Evolutionary conservation across 352 stramenopile species (phyloP).

Genomic region (Thalassiosira allenii): DNA sequence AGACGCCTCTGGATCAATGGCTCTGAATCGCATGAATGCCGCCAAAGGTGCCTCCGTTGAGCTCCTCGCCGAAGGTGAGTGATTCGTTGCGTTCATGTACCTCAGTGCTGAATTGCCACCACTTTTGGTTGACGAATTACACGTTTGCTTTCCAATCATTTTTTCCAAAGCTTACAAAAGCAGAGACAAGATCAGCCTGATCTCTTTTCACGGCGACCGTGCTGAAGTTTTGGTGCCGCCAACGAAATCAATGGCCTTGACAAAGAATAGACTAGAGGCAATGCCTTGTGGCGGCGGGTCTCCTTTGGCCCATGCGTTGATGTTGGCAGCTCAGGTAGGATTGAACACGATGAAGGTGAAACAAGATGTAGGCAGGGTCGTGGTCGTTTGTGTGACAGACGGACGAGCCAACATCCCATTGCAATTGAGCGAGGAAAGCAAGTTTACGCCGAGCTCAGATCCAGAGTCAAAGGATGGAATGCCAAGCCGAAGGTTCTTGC

Average conservation of each 20-base stretch:
- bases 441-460: constrained; percentile 44
- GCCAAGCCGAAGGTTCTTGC: constrained; percentile 73
- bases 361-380: constrained; percentile 45
- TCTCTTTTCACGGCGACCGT: constrained; percentile 77
- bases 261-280: constrained; percentile 79
- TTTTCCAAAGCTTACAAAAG: constrained; percentile 83
- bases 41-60: constrained; percentile 80
- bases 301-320: constrained; percentile 78
- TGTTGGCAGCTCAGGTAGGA: constrained; percentile 67
- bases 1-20: constrained; percentile 83
- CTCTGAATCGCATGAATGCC: constrained; percentile 84
- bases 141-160: too few relatives aligned
- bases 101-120: too few relatives aligned
- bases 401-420: constrained; percentile 84
- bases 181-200: constrained; percentile 83
- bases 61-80: constrained; percentile 62
- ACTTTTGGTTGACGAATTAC: too few relatives aligned
- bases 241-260: constrained; percentile 82
- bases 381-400: constrained; percentile 83
- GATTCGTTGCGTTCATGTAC: too few relatives aligned
- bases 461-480: constrained; percentile 66
- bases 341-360: constrained; percentile 72
- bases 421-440: constrained; percentile 60
- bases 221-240: constrained; percentile 73
- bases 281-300: constrained; percentile 86